Evolutionary conservation across 2,329 filamentous ascomycete genomes (phyloP).

Genomic region (Aspergillus floridensis): DNA sequence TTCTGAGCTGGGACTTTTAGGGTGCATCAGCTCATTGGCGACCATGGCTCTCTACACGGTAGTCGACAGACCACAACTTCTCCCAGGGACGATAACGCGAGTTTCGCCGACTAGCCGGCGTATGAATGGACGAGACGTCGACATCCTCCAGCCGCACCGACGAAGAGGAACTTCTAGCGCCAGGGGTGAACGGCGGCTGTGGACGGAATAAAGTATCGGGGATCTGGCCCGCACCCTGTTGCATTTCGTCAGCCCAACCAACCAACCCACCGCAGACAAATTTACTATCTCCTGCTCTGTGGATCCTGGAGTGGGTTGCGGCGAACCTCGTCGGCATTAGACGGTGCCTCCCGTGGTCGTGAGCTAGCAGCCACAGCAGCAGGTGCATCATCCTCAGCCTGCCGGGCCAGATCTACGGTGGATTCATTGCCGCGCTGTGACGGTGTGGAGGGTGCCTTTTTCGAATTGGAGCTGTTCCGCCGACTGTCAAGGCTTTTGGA

Average conservation of each 20-base stretch:
- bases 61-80: constrained; percentile 45
- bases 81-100: constrained; percentile 39
- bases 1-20: not conserved
- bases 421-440: constrained; percentile 35
- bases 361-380: constrained; percentile 19
- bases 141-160: constrained; percentile 14
- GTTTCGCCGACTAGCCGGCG: constrained; percentile 24
- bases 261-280: not conserved
- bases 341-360: constrained; percentile 38
- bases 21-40: not conserved
- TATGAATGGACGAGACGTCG: constrained; percentile 18
- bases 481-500: constrained; percentile 89
- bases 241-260: constrained; percentile 21
- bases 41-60: constrained; percentile 33
- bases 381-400: constrained; percentile 34
- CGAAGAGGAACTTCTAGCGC: constrained; percentile 16
- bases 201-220: constrained; percentile 4
- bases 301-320: constrained; percentile 46
- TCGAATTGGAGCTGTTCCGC: constrained; percentile 81
- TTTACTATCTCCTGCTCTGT: constrained; percentile 27
- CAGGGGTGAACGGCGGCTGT: constrained; percentile 1
- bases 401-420: constrained; percentile 34
- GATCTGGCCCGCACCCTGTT: constrained; percentile 18
- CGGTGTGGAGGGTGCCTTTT: constrained; percentile 57
- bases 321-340: constrained; percentile 49